These are phyloP conservation scores for Tolypocladium cylindrosporum DNA, from an alignment of 2,329 filamentous ascomycete species.

Conservation along the genomic window DNA sequence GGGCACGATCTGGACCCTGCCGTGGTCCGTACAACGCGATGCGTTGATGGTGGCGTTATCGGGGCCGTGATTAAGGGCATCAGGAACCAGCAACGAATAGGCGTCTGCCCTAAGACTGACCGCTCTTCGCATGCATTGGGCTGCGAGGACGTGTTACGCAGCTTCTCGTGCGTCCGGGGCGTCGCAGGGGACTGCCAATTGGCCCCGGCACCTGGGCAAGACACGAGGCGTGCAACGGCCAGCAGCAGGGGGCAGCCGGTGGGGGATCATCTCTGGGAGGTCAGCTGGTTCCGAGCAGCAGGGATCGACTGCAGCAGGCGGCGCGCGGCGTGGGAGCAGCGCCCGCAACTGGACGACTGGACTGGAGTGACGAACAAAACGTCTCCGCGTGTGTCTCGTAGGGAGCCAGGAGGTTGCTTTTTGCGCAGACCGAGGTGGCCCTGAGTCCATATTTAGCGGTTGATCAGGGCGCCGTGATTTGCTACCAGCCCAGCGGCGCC, in stretches of 20 bases:
- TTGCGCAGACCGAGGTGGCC: not conserved
- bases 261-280: not conserved
- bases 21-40: not conserved
- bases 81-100: not conserved
- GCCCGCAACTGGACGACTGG: not conserved
- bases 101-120: not conserved
- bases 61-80: not conserved
- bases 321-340: not conserved
- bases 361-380: not conserved
- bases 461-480: not conserved
- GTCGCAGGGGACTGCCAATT: not conserved
- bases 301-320: not conserved
- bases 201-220: not conserved
- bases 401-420: not conserved
- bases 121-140: not conserved
- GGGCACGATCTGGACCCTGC: not conserved
- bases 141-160: not conserved
- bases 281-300: not conserved
- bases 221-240: not conserved
- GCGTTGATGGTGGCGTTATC: not conserved
- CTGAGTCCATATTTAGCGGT: not conserved
- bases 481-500: constrained; percentile 1
- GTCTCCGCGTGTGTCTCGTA: not conserved
- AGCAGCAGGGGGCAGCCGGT: not conserved
- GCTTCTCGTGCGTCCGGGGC: not conserved